Conservation (phyloP, 78 protist species). For the Dictyostelium firmibasis region DNA sequence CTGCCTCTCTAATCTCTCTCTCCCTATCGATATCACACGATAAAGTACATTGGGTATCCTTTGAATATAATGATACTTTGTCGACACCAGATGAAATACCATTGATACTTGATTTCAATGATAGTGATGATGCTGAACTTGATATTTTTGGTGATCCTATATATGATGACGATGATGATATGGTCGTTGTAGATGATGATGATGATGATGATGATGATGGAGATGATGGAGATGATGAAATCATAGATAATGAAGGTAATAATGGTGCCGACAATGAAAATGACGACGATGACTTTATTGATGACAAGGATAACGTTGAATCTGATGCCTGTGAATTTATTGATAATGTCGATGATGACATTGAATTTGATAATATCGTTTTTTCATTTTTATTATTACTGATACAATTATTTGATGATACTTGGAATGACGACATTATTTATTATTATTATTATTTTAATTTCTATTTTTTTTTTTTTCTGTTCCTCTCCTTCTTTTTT, state of each 20-base stretch:
- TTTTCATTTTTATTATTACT: neutral
- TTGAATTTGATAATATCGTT: neutral
- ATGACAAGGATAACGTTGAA: neutral
- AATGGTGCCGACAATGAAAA: conserved; percentile 16
- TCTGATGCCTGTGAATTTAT: conserved; percentile 2
- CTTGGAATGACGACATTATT: neutral
- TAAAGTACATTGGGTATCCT: conserved; percentile 24
- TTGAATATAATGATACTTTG: conserved; percentile 26
- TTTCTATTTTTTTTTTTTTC: neutral
- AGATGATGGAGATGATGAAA: neutral
- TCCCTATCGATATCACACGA: conserved; percentile 59
- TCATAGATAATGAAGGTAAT: neutral
- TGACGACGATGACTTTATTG: neutral
- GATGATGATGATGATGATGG: neutral
- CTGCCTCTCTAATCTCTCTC: conserved; percentile 74
- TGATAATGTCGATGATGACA: conserved; percentile 2
- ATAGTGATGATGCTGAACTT: neutral
- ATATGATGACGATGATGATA: neutral
- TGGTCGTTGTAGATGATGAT: neutral
- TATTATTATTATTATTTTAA: neutral
- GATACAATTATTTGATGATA: neutral
- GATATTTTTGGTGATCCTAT: conserved; percentile 4
- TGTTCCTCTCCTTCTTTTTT: too few species aligned
- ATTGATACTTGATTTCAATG: conserved; percentile 9
- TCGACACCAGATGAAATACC: conserved; percentile 41